phyloP scores from a whole-genome alignment of 345 rosid genomes.

The Hibiscus trionum region DNA sequence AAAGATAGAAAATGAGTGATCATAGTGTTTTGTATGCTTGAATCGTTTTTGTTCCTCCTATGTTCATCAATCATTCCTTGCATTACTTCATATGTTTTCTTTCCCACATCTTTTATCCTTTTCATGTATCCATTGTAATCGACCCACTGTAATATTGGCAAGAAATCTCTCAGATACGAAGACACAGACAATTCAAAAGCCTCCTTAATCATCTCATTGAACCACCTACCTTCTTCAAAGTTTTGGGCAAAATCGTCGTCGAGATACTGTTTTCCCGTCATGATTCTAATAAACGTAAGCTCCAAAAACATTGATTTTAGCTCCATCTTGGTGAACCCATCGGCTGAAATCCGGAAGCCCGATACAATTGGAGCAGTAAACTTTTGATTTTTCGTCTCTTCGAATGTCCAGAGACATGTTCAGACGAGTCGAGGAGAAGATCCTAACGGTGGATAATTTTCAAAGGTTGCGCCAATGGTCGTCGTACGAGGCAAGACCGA shows the following conservation, averaged over 20 bases:
- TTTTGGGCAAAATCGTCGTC: constrained; percentile 25
- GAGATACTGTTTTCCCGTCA: constrained; percentile 7
- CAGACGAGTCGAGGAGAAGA: background rate
- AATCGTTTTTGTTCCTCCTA: constrained; percentile 15
- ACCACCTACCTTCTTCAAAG: constrained; percentile 22
- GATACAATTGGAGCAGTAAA: background rate
- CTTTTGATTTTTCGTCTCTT: background rate
- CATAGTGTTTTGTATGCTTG: constrained; percentile 28
- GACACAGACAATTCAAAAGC: constrained; percentile 11
- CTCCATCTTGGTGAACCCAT: background rate
- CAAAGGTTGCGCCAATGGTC: constrained; percentile 6
- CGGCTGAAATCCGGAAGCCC: background rate
- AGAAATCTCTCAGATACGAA: constrained; percentile 26
- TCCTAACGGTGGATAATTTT: background rate
- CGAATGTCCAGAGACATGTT: background rate
- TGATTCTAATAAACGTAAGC: background rate
- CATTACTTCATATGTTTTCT: constrained; percentile 28
- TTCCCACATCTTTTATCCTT: constrained; percentile 22
- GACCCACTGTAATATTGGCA: constrained; percentile 24
- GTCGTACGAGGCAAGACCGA: background rate
- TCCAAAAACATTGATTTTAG: background rate
- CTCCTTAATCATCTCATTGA: constrained; percentile 24
- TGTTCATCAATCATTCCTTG: constrained; percentile 45
- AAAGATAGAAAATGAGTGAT: constrained; percentile 38
- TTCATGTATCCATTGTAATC: constrained; percentile 24